Evolutionary conservation across 768 basidiomycete genomes (phyloP).

Genomic region (Suillus occidentalis): DNA sequence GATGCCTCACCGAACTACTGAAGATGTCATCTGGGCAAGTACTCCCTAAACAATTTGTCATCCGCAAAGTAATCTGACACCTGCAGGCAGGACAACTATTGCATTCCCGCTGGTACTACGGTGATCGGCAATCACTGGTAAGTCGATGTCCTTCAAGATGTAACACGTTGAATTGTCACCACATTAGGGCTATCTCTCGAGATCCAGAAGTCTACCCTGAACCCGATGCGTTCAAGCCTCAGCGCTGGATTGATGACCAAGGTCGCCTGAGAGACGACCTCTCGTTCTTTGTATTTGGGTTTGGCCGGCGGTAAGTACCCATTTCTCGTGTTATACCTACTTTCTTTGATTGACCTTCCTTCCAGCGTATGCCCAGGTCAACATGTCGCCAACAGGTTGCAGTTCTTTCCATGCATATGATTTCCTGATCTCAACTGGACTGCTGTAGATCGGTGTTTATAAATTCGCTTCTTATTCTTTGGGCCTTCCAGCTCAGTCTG

Average conservation of each 20-base stretch:
- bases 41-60: too few species aligned
- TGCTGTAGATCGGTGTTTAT: too few species aligned
- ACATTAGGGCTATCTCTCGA: neutral
- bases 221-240: conserved; percentile 19
- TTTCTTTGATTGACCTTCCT: too few species aligned
- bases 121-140: conserved; percentile 10
- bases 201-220: conserved; percentile 7
- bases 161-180: neutral
- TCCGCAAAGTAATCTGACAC: neutral
- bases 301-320: conserved; percentile 36
- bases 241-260: too few species aligned
- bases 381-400: too few species aligned
- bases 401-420: too few species aligned
- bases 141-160: neutral
- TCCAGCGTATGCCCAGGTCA: too few species aligned
- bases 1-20: neutral
- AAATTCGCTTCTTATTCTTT: too few species aligned
- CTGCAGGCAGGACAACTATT: conserved; percentile 20
- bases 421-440: too few species aligned
- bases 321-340: too few species aligned
- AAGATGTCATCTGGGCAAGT: too few species aligned
- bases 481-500: neutral
- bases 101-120: conserved; percentile 22
- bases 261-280: neutral
- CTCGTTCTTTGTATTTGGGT: conserved; percentile 51